Evolutionary conservation across 129 eudicot species (phyloP), one percentile per base, ranked within the genome.

Genomic region (Erigeron canadensis): DNA sequence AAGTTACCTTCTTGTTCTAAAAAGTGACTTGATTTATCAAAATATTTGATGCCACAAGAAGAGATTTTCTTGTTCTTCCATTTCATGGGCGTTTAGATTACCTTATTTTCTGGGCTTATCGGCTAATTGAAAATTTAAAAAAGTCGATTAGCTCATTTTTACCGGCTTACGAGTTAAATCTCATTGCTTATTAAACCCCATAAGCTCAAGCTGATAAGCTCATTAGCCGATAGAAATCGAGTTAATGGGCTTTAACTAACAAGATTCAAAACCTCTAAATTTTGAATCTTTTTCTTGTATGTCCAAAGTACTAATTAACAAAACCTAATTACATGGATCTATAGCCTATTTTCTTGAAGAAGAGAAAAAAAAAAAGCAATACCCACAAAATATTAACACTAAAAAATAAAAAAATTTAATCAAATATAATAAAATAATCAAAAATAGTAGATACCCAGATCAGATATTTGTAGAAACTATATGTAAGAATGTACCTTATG

Each of bases 401-500:
- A 63, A 28, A 63, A 28, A 6, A 21, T 6, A 46, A 23, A 22
- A 34, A 8, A n/a, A n/a, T n/a, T n/a, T 1, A 22, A 68, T 68
- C 23, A 42, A 55, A 67, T 18, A 48, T 6, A 18, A 71, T 19
- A 2, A 58, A 59, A 22, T 1, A 48, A 3, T 10, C 22, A 17
- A 7, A n/a, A 68, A 19, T 5, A 5, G 10, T 42, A 19, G 10
- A 58, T 34, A 60, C 12, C 15, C 16, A 59, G 34, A 67, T 17
- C 19, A 67, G 17, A 59, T 66, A 16, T 63, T 67, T 59, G 9
- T 19, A 64, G 8, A 43, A 71, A 15, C n/a, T 28, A 28, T 28
- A 28, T 28, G 19, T 10, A 69, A 16, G 44, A 21, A 17, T 9
- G 63, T 42, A 81, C 86, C 86, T 76, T 82, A 67, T 72, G 76